Conservation (phyloP, 2,329 filamentous ascomycete species). For the Penicillium expansum region DNA sequence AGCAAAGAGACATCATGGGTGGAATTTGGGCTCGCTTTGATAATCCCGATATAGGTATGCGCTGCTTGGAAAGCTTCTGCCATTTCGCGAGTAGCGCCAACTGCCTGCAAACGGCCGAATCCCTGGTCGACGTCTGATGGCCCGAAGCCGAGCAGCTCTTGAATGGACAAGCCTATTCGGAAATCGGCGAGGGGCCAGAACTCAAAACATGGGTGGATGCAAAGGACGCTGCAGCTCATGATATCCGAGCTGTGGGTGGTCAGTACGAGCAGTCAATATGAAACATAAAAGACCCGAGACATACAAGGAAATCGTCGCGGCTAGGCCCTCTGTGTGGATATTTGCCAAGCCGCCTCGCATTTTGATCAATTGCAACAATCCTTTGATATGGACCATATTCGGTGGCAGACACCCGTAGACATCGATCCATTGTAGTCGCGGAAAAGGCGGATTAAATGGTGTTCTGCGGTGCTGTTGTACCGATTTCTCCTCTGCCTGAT, state of each 20-base stretch:
- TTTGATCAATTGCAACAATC: conserved; percentile 36
- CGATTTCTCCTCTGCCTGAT: conserved; percentile 25
- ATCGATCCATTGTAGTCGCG: conserved; percentile 37
- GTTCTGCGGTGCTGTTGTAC: conserved; percentile 12
- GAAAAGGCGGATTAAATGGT: conserved; percentile 37
- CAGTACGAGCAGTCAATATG: conserved; percentile 1
- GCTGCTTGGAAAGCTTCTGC: conserved; percentile 34
- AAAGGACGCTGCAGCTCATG: conserved; percentile 26
- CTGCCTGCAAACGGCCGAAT: conserved; percentile 22
- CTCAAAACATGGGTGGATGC: conserved; percentile 25
- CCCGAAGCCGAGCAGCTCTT: conserved; percentile 28
- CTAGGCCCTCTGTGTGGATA: conserved; percentile 37
- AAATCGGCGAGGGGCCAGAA: conserved; percentile 27
- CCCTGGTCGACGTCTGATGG: conserved; percentile 26
- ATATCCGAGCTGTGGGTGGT: conserved; percentile 27
- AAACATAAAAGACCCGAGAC: conserved; percentile 5
- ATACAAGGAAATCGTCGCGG: conserved; percentile 41
- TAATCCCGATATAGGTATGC: conserved; percentile 31
- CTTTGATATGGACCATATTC: conserved; percentile 37
- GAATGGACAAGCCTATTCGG: conserved; percentile 20
- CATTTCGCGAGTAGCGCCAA: conserved; percentile 31
- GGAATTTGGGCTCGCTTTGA: conserved; percentile 24
- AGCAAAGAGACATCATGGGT: conserved; percentile 26
- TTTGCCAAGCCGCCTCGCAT: conserved; percentile 38
- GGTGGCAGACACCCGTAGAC: conserved; percentile 36